Evolutionary conservation across 495 filamentous ascomycete species (phyloP).

Genomic region (Oleoguttula mirabilis): DNA sequence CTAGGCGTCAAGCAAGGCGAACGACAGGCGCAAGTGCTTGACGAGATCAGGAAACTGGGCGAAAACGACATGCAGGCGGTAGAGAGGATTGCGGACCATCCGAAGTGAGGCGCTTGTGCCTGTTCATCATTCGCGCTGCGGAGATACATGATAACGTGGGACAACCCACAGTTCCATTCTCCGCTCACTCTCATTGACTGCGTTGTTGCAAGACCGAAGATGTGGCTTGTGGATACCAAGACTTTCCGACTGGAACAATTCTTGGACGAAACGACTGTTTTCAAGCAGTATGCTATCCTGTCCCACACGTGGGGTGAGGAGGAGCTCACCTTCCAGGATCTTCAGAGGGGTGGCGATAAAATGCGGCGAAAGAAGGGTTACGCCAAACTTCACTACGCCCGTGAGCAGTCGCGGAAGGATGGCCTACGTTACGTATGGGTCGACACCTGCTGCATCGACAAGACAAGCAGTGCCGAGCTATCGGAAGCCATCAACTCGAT

Average conservation of each 20-base stretch:
- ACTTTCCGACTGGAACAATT: too few relatives aligned
- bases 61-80: slow-evolving; percentile 2
- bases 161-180: too few relatives aligned
- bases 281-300: slow-evolving; percentile 10
- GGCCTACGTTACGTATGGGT: neutral
- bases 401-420: neutral
- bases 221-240: too few relatives aligned
- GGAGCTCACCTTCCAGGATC: slow-evolving; percentile 4
- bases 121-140: too few relatives aligned
- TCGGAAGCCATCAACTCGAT: neutral
- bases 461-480: neutral
- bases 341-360: neutral
- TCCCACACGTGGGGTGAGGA: slow-evolving; percentile 6
- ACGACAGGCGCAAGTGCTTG: slow-evolving; percentile 8
- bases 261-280: too few relatives aligned
- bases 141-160: too few relatives aligned
- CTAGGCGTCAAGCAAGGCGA: slow-evolving; percentile 13
- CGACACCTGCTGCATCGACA: neutral
- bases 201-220: too few relatives aligned
- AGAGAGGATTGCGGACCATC: slow-evolving; percentile 7
- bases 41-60: slow-evolving; percentile 9
- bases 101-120: too few relatives aligned
- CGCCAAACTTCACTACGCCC: neutral
- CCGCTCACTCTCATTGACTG: too few relatives aligned
- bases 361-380: neutral